Base-by-base conservation (phyloP, 768 basidiomycete species). In the Tulasnella sp. region DNA sequence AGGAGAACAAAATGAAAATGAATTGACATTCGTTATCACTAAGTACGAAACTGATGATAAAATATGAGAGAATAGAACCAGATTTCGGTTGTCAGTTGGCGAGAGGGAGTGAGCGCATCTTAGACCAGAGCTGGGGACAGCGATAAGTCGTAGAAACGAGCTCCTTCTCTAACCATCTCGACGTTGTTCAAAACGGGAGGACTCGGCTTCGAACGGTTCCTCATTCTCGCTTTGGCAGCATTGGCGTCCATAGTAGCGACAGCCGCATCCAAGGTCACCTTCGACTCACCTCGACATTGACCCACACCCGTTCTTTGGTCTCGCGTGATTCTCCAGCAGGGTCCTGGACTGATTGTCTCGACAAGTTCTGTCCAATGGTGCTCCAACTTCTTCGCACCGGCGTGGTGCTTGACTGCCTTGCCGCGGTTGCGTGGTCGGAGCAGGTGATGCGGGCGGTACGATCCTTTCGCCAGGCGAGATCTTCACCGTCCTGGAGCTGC, bases 261-360 rank as follows among this genome's bases (percentile, higher is more conserved):
- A n/a, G 56, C 56, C n/a, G 56, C 56, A 16, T 58, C 56, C 56
- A 58, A 14, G 31, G n/a, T 58, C 56, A n/a, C 56, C 56, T 58
- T 58, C 56, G 24, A 1, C n/a, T 76, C 46, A 71, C 71, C 40
- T 78, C 77, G n/a, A 78, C 71, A 44, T 78, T 78, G 27, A 78
- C 77, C 40, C 42, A 24, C n/a, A 78, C 77, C 77, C 77, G 74
- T 3, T 71, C 77, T 78, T 78, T 78, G n/a, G n/a, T n/a, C 39
- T 40, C 39, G 39, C 68, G 16, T 12, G 5, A 4, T 34, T 14
- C 77, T 10, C 62, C 16, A 14, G n/a, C 42, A 16, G 75, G 19
- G 52, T 56, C 52, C 52, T 56, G 52, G 5, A 56, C 52, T 16
- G 52, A 18, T 56, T 18, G 3, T 16, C 19, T 56, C 52, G 52